These are phyloP conservation scores for Agaricus subrufescens DNA, from an alignment of 768 basidiomycete species.

Conservation along the genomic window DNA sequence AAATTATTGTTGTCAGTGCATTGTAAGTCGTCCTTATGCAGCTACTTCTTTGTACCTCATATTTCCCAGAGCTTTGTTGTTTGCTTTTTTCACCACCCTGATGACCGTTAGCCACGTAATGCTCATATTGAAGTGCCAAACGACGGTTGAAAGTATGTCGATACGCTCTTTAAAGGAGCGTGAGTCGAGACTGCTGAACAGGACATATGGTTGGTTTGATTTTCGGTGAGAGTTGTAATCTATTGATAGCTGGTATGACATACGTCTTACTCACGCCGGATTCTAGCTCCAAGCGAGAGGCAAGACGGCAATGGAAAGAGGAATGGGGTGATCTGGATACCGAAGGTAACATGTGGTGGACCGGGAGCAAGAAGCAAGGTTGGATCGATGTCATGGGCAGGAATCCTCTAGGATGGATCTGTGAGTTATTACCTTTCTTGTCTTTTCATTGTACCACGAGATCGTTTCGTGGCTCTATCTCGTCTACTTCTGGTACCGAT, in stretches of 20 bases:
- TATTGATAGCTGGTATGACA: too few species aligned
- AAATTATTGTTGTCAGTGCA: slow-evolving; percentile 68
- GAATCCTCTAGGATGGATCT: slow-evolving; percentile 65
- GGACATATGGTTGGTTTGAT: slow-evolving; percentile 51
- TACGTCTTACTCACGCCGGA: not conserved
- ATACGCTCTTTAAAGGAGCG: slow-evolving; percentile 58
- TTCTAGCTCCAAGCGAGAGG: slow-evolving; percentile 46
- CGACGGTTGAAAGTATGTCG: slow-evolving; percentile 77
- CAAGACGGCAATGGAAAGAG: slow-evolving; percentile 53
- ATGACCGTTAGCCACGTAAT: slow-evolving; percentile 57
- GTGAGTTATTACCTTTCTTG: slow-evolving; percentile 43
- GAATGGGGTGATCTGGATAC: slow-evolving; percentile 77
- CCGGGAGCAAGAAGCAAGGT: slow-evolving; percentile 52
- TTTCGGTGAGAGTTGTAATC: slow-evolving; percentile 36
- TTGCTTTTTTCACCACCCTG: slow-evolving; percentile 61
- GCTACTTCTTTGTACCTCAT: not conserved
- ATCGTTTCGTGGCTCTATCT: not conserved
- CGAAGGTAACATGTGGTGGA: slow-evolving; percentile 89
- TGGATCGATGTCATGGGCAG: slow-evolving; percentile 86
- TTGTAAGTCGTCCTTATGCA: slow-evolving; percentile 47
- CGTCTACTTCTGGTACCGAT: not conserved
- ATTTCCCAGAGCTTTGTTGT: slow-evolving; percentile 55
- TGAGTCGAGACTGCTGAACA: slow-evolving; percentile 47
- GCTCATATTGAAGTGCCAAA: slow-evolving; percentile 58
- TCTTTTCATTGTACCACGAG: not conserved